A percentile compares a stretch with the other conserved stretches of the same genome.
Conservation (phyloP, 345 rosid species). For the Erodium maritimum region DNA sequence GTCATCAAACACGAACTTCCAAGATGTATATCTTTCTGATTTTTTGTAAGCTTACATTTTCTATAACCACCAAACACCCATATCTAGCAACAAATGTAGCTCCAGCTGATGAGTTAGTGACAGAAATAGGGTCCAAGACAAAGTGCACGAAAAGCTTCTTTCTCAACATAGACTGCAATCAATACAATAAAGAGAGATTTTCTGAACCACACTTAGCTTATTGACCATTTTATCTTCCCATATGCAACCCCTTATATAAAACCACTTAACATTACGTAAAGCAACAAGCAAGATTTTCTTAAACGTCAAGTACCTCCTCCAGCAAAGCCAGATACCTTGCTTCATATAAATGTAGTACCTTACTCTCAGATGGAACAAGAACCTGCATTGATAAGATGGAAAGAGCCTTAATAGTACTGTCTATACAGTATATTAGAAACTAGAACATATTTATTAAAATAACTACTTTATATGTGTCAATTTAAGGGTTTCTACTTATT, state of each 20-base stretch:
- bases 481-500: too few relatives aligned
- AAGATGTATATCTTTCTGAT: background rate
- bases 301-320: conserved; percentile 45
- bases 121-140: conserved; percentile 56
- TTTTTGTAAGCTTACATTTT: conserved; percentile 42
- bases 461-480: too few relatives aligned
- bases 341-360: conserved; percentile 61
- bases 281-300: too few relatives aligned
- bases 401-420: too few relatives aligned
- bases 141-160: conserved; percentile 68
- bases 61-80: conserved; percentile 61
- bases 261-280: too few relatives aligned
- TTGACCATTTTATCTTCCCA: too few relatives aligned
- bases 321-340: conserved; percentile 63
- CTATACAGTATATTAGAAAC: too few relatives aligned
- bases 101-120: conserved; percentile 44
- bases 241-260: too few relatives aligned
- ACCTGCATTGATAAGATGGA: conserved; percentile 26
- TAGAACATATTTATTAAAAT: too few relatives aligned
- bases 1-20: conserved; percentile 1
- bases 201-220: background rate
- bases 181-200: background rate
- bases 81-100: conserved; percentile 70
- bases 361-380: conserved; percentile 68
- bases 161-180: conserved; percentile 41